These are phyloP conservation scores for Ormosia semicastrata DNA, from an alignment of 306 rosid species.

Conservation along the genomic window DNA sequence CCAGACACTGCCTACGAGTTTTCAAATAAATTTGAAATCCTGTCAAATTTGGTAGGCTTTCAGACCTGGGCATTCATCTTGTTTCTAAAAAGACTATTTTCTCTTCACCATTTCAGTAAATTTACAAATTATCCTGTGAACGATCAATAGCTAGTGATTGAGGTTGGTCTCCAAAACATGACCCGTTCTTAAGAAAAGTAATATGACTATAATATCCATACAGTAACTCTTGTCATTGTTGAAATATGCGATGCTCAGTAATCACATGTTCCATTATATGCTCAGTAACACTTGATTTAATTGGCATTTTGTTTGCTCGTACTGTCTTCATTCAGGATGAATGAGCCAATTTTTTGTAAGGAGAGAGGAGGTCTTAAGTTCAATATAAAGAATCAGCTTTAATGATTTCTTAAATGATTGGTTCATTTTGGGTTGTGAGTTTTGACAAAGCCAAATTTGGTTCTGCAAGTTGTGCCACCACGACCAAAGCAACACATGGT, in stretches of 20 bases:
- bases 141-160: background rate
- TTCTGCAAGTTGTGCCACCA: background rate
- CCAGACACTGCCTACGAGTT: too few species aligned
- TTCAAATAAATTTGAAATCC: background rate
- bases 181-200: background rate
- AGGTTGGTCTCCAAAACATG: background rate
- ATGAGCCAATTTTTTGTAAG: constrained; percentile 1
- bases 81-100: background rate
- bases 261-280: background rate
- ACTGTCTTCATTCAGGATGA: background rate
- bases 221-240: background rate
- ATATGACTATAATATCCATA: background rate
- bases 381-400: constrained; percentile 9
- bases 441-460: constrained; percentile 19
- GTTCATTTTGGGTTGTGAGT: background rate
- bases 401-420: background rate
- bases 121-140: background rate
- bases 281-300: background rate
- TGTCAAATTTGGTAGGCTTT: background rate
- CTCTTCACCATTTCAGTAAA: background rate
- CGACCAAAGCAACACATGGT: background rate
- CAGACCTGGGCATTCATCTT: background rate
- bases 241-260: background rate
- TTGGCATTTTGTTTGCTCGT: background rate
- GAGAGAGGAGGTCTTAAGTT: background rate